A percentile compares a stretch with the other conserved stretches of the same genome.
phyloP scores from a whole-genome alignment of 2,329 filamentous ascomycete genomes.

The Seiridium unicorne region DNA sequence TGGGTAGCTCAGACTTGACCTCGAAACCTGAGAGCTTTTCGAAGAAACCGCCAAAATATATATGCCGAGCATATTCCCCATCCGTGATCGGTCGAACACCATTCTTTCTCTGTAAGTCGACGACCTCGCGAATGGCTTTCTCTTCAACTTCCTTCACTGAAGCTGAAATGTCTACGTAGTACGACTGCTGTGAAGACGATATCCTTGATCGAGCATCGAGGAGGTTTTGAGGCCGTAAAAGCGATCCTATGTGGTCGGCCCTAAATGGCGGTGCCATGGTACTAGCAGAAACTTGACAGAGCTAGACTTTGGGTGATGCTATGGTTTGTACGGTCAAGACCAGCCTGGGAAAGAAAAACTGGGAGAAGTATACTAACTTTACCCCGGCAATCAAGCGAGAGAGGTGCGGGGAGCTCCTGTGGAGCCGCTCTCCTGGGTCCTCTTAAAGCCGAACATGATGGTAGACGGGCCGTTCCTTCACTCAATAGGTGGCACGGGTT shows the following conservation, averaged over 20 bases:
- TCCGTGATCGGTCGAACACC: slow-evolving; percentile 65
- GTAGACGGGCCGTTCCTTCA: too few relatives aligned
- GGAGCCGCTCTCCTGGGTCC: too few relatives aligned
- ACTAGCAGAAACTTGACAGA: too few relatives aligned
- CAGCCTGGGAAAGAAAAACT: too few relatives aligned
- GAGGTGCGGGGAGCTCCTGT: too few relatives aligned
- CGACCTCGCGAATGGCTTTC: slow-evolving; percentile 62
- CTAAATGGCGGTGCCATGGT: slow-evolving; percentile 56
- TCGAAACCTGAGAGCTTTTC: slow-evolving; percentile 48
- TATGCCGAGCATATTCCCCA: slow-evolving; percentile 63
- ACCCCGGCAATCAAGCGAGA: too few relatives aligned
- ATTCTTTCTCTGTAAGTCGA: slow-evolving; percentile 61
- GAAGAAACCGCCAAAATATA: slow-evolving; percentile 48
- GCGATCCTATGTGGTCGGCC: slow-evolving; percentile 70
- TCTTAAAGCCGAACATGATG: too few relatives aligned
- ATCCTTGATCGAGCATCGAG: slow-evolving; percentile 56
- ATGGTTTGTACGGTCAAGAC: too few relatives aligned
- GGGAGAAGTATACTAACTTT: too few relatives aligned
- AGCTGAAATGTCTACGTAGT: slow-evolving; percentile 23
- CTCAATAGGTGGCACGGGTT: too few relatives aligned
- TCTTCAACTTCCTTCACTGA: slow-evolving; percentile 53
- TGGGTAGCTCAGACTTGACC: slow-evolving; percentile 54
- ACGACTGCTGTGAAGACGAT: slow-evolving; percentile 37
- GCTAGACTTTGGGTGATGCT: too few relatives aligned
- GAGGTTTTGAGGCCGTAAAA: slow-evolving; percentile 64